Evolutionary conservation across 2,329 filamentous ascomycete species (phyloP).

Genomic region (Colletotrichum ledebouriae): DNA sequence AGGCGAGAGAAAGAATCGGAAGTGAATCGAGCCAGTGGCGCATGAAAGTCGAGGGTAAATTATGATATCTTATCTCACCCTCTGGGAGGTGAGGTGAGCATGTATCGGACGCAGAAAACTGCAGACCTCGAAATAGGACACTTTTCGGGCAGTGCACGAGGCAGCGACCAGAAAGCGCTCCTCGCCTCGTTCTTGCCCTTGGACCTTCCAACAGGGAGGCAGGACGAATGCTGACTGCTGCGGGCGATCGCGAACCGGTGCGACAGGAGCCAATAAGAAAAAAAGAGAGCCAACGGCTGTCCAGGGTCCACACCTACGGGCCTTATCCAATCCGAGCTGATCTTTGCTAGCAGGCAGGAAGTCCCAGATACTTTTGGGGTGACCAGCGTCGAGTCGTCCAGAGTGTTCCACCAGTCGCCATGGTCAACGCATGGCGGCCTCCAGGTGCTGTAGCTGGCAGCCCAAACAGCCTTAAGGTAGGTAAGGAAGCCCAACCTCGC

Average conservation of each 20-base stretch:
- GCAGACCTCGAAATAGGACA: constrained; percentile 23
- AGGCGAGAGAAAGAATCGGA: constrained; percentile 17
- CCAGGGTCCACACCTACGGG: constrained; percentile 19
- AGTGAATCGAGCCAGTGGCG: constrained; percentile 7
- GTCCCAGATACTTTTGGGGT: constrained; percentile 12
- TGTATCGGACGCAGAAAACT: constrained; percentile 7
- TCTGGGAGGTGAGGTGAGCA: not conserved
- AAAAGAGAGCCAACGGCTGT: not conserved
- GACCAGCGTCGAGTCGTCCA: not conserved
- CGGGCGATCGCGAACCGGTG: constrained; percentile 33
- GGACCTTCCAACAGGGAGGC: not conserved
- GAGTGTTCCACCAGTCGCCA: constrained; percentile 15
- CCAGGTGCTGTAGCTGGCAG: constrained; percentile 6
- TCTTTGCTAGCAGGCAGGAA: not conserved
- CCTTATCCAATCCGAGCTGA: not conserved
- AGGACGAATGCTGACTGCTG: not conserved
- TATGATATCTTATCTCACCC: not conserved
- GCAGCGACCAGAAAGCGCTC: constrained; percentile 8
- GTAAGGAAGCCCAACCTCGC: constrained; percentile 34
- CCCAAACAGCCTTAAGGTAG: constrained; percentile 17
- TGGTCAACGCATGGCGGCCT: constrained; percentile 13
- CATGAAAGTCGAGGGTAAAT: not conserved
- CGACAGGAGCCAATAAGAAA: too few relatives aligned
- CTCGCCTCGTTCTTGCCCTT: not conserved
- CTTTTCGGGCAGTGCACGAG: constrained; percentile 20